Evolutionary conservation across 2,329 filamentous ascomycete species (phyloP), one percentile per base, ranked within the genome.

Genomic region (Nigrospora sphaerica): DNA sequence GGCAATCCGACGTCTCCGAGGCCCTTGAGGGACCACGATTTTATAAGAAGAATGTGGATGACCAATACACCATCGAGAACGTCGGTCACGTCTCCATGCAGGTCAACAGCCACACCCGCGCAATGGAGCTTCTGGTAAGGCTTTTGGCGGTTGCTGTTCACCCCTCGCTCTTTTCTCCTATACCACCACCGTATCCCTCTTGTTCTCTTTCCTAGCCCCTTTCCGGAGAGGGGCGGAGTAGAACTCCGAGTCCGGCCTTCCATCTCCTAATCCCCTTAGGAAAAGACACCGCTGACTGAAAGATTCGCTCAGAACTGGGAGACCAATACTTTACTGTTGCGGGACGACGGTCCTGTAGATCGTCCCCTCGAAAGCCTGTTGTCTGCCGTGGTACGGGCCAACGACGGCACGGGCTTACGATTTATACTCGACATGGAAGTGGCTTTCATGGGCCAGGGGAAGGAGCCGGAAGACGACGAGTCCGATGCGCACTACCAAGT

Each of bases 41-140:
- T 36, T 67, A 71, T 41, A 67, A 66, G 14, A 75, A 83, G 49
- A 69, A 82, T 36, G 67, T 88, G 28, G 77, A 85, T 53, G 78
- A 84, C 12, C 71, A 76, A 33, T 88, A 86, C 60, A 93, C 88
- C 0, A 77, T 92, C 44, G 85, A 93, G 14, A 81, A 88, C 54
- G 74, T 93, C 47, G 85, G 85, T 0, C 77, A 87, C 52, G 71
- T 86, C 4, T 79, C 78, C 0, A 82, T 77, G 57, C 74, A 84
- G 46, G 84, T 89, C 48, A 82, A 86, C 58, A 86, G 85, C 47
- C 65, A 71, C 14, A 65, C 75, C 10, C 73, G 72, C 33, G 83
- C 88, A 2, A 58, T 77, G 2, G 52, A 62, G 0, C 61, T 86
- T 46, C 61, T 90, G 6, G 23, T 28, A 28, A 28, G 23, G 10